Evolutionary conservation across 768 basidiomycete species (phyloP), one percentile per base, ranked within the genome.

Genomic region (Mycena galericulata): DNA sequence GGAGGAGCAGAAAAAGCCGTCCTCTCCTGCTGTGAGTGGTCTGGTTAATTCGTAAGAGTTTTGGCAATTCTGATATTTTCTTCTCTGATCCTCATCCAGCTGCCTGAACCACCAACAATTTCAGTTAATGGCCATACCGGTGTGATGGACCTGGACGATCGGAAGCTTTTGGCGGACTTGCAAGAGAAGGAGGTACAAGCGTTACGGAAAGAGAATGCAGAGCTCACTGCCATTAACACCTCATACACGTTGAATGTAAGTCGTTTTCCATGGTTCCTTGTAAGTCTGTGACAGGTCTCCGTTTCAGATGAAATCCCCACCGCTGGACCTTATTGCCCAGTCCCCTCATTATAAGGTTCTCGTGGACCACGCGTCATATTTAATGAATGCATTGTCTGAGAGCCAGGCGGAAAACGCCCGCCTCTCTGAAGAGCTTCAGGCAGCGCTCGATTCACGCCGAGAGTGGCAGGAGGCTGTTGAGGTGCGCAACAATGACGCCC

Each of bases 21-120:
- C 86, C 82, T 86, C 90, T 84, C 88, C 90, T 79, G 85, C 82
- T 83, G 92, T 92, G 87, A 88, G 92, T 91, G 85, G 84, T 82
- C 84, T 81, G 84, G 81, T 85, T 83, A 82, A 86, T 84, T 87
- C 87, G 89, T 90, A 89, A 88, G 89, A 87, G 84, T 83, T 80
- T 81, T 81, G 79, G 78, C 78, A 79, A 76, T 82, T 80, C 80
- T 82, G 73, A 84, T 81, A 67, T 55, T 74, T 72, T 50, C 71
- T 72, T 77, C 79, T 83, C 87, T 89, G 78, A 91, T 83, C 18
- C 72, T 32, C 62, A 55, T 72, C 32, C 75, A 92, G 90, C 85
- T 76, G 20, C 74, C 79, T 30, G 71, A 77, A 22, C 72, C 79
- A 36, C 74, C n/a, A n/a, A n/a, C n/a, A n/a, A 77, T 54, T 73